Percentiles rank a stretch among this genome's conserved stretches.
Evolutionary conservation across 2,329 filamentous ascomycete genomes (phyloP).

Genomic region (Cladorrhinum sp.): DNA sequence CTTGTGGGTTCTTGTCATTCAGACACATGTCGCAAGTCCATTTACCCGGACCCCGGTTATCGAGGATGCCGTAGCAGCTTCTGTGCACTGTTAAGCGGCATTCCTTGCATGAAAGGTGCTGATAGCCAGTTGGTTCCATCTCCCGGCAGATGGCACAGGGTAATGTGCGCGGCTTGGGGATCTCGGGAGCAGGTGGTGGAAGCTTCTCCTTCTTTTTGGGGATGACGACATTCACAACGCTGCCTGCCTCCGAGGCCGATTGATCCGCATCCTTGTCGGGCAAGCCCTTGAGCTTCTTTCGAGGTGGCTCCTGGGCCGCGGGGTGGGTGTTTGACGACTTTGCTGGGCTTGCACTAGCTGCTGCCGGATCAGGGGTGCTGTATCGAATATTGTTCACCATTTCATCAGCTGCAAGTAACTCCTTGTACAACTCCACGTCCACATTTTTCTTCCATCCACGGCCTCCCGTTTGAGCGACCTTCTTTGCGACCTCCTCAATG

Average conservation of each 20-base stretch:
- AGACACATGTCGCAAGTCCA: conserved; percentile 96
- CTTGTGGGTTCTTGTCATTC: conserved; percentile 87
- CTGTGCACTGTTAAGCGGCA: conserved; percentile 91
- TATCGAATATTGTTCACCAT: conserved; percentile 46
- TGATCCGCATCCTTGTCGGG: conserved; percentile 51
- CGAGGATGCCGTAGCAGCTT: conserved; percentile 82
- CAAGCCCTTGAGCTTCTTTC: conserved; percentile 62
- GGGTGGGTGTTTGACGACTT: conserved; percentile 26
- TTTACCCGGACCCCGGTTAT: conserved; percentile 67
- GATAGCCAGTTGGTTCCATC: conserved; percentile 67
- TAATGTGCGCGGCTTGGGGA: conserved; percentile 72
- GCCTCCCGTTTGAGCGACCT: conserved; percentile 74
- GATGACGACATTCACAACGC: conserved; percentile 35
- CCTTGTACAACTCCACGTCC: conserved; percentile 84
- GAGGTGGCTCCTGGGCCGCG: conserved; percentile 50
- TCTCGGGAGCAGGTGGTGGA: conserved; percentile 66
- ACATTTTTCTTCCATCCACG: conserved; percentile 84
- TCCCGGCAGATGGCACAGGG: conserved; percentile 83
- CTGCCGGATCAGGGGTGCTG: conserved; percentile 36
- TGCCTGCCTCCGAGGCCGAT: conserved; percentile 43
- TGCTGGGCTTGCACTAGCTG: conserved; percentile 31
- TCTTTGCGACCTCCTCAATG: conserved; percentile 84
- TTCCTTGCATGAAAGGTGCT: conserved; percentile 76
- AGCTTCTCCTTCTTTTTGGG: conserved; percentile 63
- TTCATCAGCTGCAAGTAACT: conserved; percentile 64